Conservation (phyloP, 2,329 filamentous ascomycete genomes). For the Sarocladiaceae sp. region DNA sequence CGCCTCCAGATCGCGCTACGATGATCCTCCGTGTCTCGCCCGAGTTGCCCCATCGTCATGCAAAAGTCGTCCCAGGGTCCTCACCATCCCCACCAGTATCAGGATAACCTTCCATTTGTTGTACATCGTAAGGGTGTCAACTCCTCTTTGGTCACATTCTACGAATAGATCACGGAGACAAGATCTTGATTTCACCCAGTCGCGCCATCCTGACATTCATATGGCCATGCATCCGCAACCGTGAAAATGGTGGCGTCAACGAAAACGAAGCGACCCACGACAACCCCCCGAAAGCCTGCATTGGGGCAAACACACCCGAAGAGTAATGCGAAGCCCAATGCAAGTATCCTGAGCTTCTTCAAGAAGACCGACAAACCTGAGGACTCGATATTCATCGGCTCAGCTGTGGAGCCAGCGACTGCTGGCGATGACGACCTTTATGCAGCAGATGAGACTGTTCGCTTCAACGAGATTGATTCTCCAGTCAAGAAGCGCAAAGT, state of each 20-base stretch:
- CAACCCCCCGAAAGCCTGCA: constrained; percentile 26
- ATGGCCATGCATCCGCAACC: no score
- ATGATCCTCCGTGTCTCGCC: constrained; percentile 15
- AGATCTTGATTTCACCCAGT: not conserved
- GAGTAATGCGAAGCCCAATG: constrained; percentile 42
- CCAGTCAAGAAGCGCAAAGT: constrained; percentile 23
- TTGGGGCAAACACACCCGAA: constrained; percentile 19
- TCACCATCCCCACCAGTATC: constrained; percentile 2
- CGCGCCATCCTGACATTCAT: not conserved
- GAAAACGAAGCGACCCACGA: constrained; percentile 23
- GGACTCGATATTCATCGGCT: constrained; percentile 49
- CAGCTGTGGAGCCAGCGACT: constrained; percentile 14
- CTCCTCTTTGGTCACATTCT: not conserved
- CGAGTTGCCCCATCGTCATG: constrained; percentile 1
- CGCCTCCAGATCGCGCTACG: constrained; percentile 14
- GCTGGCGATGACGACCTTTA: constrained; percentile 21
- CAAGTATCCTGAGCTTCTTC: constrained; percentile 69
- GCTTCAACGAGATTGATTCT: constrained; percentile 28
- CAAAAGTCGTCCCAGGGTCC: constrained; percentile 5
- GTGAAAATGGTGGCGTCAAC: constrained; percentile 28
- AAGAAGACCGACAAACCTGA: constrained; percentile 59
- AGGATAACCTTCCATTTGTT: no score
- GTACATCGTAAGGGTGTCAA: no score
- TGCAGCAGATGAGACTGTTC: constrained; percentile 18
- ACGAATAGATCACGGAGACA: not conserved